phyloP scores from a whole-genome alignment of 352 stramenopile species.

The Globisporangium perplexum region DNA sequence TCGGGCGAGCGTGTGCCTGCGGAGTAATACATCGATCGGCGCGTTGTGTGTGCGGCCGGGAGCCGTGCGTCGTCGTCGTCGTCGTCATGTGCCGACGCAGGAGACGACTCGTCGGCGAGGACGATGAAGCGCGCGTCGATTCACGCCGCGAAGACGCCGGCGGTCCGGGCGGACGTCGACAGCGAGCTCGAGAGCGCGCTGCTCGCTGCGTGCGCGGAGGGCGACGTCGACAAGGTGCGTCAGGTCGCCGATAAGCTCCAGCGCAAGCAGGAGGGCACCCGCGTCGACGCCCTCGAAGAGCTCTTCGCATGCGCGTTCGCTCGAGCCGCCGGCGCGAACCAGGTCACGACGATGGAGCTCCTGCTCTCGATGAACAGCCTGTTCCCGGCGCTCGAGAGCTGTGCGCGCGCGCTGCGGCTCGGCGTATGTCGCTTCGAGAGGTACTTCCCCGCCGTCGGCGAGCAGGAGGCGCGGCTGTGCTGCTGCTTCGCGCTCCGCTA shows the following conservation, averaged over 20 bases:
- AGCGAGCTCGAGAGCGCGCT: constrained; percentile 7
- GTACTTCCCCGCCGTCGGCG: constrained; percentile 20
- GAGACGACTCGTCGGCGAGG: not conserved
- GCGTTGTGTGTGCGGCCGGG: too few species aligned
- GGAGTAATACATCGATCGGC: too few species aligned
- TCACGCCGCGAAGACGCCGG: not conserved
- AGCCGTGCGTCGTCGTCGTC: not conserved
- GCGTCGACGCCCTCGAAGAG: constrained; percentile 11
- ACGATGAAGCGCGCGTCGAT: not conserved
- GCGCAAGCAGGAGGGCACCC: not conserved
- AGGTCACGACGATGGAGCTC: constrained; percentile 9
- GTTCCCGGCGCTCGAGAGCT: constrained; percentile 6
- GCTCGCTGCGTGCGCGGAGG: constrained; percentile 1
- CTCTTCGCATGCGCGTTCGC: constrained; percentile 18
- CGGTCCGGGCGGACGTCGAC: not conserved
- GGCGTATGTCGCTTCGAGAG: constrained; percentile 27
- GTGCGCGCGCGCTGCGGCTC: constrained; percentile 12
- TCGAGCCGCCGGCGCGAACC: constrained; percentile 9
- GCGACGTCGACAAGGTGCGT: constrained; percentile 8
- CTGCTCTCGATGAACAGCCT: constrained; percentile 1
- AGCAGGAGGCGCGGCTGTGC: constrained; percentile 11
- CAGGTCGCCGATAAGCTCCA: constrained; percentile 5
- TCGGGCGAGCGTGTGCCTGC: not conserved
- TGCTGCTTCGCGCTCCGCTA: constrained; percentile 36
- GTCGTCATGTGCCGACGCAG: too few species aligned